phyloP scores from a whole-genome alignment of 169 alveolate species.

The Eimeria zaria region DNA sequence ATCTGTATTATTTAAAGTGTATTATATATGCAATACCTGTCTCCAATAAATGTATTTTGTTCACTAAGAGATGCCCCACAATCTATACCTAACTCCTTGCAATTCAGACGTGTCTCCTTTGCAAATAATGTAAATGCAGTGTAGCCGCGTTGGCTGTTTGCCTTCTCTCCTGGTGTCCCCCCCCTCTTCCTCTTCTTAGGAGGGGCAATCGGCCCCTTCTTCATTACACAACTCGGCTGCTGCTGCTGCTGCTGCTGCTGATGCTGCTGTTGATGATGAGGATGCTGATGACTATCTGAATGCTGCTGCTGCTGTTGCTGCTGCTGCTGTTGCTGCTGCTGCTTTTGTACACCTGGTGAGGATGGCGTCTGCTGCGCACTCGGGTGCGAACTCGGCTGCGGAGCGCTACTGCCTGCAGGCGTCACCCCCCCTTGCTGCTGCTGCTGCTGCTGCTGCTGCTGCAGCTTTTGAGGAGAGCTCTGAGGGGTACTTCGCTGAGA shows the following conservation, averaged over 20 bases:
- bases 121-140: constrained; percentile 80
- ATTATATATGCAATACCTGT: too few species aligned
- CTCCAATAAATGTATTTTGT: constrained; percentile 79
- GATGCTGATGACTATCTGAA: too few species aligned
- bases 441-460: constrained; percentile 49
- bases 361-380: constrained; percentile 8
- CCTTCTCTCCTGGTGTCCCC: constrained; percentile 38
- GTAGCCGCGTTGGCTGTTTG: constrained; percentile 47
- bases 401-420: neutral
- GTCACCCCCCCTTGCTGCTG: constrained; percentile 5
- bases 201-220: constrained; percentile 24
- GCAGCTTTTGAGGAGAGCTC: neutral
- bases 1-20: too few species aligned
- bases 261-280: too few species aligned
- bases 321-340: constrained; percentile 63
- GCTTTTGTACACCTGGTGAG: neutral
- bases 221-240: constrained; percentile 22
- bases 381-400: neutral
- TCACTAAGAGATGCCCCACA: constrained; percentile 82
- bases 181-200: constrained; percentile 56
- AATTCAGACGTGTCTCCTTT: constrained; percentile 67
- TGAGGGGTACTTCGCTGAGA: neutral
- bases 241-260: too few species aligned
- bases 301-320: too few species aligned
- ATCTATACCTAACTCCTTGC: constrained; percentile 69